Percentiles rank a stretch among this genome's conserved stretches.
phyloP scores from a whole-genome alignment of 2,329 filamentous ascomycete species.

The Pseudogymnoascus destructans region DNA sequence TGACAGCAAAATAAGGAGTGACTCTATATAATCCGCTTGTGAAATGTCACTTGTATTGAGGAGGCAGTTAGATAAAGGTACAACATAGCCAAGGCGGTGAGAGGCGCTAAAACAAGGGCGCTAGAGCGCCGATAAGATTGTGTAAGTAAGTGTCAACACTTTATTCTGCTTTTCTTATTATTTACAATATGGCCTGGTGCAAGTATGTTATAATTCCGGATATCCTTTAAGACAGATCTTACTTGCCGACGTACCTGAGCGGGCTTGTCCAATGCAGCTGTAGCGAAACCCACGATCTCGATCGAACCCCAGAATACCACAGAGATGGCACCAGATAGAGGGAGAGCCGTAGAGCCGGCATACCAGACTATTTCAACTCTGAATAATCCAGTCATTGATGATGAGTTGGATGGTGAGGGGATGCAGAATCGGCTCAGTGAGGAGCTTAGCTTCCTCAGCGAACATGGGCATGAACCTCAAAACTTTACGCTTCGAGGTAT shows the following conservation, averaged over 20 bases:
- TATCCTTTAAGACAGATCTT: neutral
- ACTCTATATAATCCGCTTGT: neutral
- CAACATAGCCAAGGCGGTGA: slow-evolving; percentile 1
- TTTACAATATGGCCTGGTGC: neutral
- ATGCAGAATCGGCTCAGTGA: slow-evolving; percentile 20
- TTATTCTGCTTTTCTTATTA: neutral
- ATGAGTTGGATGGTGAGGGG: neutral
- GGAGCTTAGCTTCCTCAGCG: slow-evolving; percentile 21
- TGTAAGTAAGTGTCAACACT: neutral
- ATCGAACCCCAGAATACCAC: neutral
- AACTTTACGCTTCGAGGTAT: slow-evolving; percentile 82
- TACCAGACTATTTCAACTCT: slow-evolving; percentile 5
- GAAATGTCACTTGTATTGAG: neutral
- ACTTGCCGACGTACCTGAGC: neutral
- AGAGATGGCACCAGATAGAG: slow-evolving; percentile 3
- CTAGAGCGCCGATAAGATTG: neutral
- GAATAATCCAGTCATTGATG: neutral
- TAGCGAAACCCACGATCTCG: neutral
- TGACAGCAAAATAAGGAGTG: neutral
- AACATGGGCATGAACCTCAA: slow-evolving; percentile 29
- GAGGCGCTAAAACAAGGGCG: neutral
- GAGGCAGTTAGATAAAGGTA: neutral
- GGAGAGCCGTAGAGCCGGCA: neutral
- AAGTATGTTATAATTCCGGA: neutral
- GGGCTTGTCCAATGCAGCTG: neutral